Percentiles rank a stretch among this genome's conserved stretches.
Conservation (phyloP, 106 monocot species). For the Dioscorea alata region DNA sequence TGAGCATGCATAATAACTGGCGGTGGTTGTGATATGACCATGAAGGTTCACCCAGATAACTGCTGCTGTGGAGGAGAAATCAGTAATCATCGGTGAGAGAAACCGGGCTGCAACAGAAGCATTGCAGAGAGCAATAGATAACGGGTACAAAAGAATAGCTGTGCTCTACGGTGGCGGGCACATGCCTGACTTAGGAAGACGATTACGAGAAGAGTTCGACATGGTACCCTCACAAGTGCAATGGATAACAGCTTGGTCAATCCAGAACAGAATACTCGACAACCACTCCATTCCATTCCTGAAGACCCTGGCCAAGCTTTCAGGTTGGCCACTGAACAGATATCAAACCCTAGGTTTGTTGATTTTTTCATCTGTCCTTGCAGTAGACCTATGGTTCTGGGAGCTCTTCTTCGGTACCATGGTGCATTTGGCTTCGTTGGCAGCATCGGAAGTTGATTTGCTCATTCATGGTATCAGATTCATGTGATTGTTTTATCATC, state of each 20-base stretch:
- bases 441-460: conserved; percentile 24
- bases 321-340: conserved; percentile 68
- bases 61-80: conserved; percentile 53
- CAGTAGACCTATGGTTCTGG: conserved; percentile 87
- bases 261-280: conserved; percentile 43
- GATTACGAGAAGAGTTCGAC: conserved; percentile 64
- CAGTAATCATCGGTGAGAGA: conserved; percentile 89
- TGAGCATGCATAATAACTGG: no score
- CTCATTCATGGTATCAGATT: conserved; percentile 8
- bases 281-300: conserved; percentile 53
- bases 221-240: conserved; percentile 62
- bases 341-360: conserved; percentile 65
- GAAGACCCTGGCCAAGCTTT: conserved; percentile 39
- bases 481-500: neutral
- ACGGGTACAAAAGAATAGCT: conserved; percentile 57
- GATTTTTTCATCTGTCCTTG: conserved; percentile 60
- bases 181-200: conserved; percentile 82
- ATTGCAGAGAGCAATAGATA: conserved; percentile 54
- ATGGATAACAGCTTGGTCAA: conserved; percentile 88
- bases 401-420: conserved; percentile 55
- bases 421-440: conserved; percentile 55
- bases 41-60: conserved; percentile 67
- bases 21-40: conserved; percentile 2
- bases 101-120: conserved; percentile 61
- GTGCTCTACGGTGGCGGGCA: conserved; percentile 86